Percentiles rank a stretch among this genome's conserved stretches.
phyloP scores from a whole-genome alignment of 1,284 basidiomycete species.

The Xerocomus nothofagi region DNA sequence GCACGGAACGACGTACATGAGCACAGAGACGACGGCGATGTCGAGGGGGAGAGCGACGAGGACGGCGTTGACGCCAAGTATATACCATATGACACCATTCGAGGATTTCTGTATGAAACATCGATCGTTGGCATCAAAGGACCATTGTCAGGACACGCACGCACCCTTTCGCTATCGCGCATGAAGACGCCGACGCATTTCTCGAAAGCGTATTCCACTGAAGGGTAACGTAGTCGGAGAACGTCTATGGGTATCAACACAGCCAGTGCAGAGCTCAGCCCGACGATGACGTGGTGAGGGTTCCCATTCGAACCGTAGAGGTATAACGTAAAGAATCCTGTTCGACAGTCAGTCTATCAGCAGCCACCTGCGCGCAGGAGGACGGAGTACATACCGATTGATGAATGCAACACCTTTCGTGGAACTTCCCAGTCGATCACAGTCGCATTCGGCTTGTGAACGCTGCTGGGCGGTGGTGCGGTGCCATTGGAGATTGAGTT shows the following conservation, averaged over 20 bases:
- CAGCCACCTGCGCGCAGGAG: constrained; percentile 1
- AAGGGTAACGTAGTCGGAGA: constrained; percentile 68
- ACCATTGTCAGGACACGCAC: constrained; percentile 11
- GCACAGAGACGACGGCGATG: constrained; percentile 83
- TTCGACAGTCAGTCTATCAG: constrained; percentile 1
- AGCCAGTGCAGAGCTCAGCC: constrained; percentile 67
- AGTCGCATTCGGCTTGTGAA: constrained; percentile 19
- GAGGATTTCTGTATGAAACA: constrained; percentile 50
- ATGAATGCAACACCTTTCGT: constrained; percentile 86
- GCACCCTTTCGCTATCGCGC: constrained; percentile 87
- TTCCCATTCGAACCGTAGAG: constrained; percentile 65
- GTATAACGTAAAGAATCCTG: constrained; percentile 84
- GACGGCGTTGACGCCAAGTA: constrained; percentile 85
- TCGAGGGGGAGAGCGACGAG: constrained; percentile 83
- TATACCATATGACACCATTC: constrained; percentile 96
- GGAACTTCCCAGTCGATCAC: constrained; percentile 81
- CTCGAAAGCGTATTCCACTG: constrained; percentile 81
- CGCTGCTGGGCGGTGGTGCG: constrained; percentile 9
- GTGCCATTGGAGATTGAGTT: constrained; percentile 10
- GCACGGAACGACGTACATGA: constrained; percentile 64
- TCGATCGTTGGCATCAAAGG: not conserved
- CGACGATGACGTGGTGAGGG: constrained; percentile 58
- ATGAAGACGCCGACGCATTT: constrained; percentile 83
- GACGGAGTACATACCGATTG: constrained; percentile 66
- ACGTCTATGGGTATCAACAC: constrained; percentile 78